phyloP scores from a whole-genome alignment of 768 basidiomycete genomes.

The Boletus eberwhitei region DNA sequence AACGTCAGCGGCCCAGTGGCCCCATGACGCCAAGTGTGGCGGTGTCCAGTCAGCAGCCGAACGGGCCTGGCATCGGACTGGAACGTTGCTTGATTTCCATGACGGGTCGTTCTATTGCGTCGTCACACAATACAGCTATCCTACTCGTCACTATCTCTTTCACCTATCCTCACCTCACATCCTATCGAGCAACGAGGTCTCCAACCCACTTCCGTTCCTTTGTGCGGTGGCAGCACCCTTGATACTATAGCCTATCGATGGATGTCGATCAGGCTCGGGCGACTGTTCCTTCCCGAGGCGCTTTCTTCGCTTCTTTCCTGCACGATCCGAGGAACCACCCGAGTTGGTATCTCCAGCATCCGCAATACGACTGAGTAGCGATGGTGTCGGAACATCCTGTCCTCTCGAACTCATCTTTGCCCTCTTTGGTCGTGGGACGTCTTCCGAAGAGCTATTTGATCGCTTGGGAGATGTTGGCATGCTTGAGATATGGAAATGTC shows the following conservation, averaged over 20 bases:
- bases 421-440: conserved; percentile 36
- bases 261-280: conserved; percentile 32
- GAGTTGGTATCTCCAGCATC: conserved; percentile 15
- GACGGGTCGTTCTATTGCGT: conserved; percentile 9
- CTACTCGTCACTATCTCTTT: conserved; percentile 27
- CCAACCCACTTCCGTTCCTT: conserved; percentile 16
- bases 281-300: conserved; percentile 20
- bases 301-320: conserved; percentile 19
- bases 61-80: no score
- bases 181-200: conserved; percentile 36
- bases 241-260: conserved; percentile 48
- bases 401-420: conserved; percentile 21
- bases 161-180: conserved; percentile 25
- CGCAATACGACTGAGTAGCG: conserved; percentile 44
- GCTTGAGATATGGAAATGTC: conserved; percentile 3
- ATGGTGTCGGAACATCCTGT: conserved; percentile 33
- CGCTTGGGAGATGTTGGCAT: conserved; percentile 24
- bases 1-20: neutral
- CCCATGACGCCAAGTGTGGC: conserved; percentile 7
- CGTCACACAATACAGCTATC: conserved; percentile 17
- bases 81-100: neutral
- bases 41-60: neutral
- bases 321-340: conserved; percentile 17
- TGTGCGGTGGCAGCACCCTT: conserved; percentile 47
- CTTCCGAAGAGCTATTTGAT: conserved; percentile 28